phyloP scores from a whole-genome alignment of 768 basidiomycete genomes.

The Tylopilus rubrobrunneus region DNA sequence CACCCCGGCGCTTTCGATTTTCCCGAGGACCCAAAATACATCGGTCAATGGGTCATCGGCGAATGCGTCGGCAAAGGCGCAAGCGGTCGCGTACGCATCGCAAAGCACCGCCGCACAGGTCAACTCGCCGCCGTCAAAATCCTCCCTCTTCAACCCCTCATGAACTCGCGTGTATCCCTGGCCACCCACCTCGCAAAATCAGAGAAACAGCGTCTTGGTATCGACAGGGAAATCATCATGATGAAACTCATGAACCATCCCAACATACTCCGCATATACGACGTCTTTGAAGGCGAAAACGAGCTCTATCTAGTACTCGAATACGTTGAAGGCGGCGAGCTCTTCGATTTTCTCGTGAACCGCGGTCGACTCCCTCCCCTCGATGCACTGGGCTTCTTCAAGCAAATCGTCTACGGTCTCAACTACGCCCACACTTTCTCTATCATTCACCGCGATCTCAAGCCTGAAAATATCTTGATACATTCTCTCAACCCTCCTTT shows the following conservation, averaged over 20 bases:
- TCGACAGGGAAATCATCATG: constrained; percentile 95
- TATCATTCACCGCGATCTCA: constrained; percentile 96
- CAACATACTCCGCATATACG: constrained; percentile 92
- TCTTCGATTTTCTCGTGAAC: constrained; percentile 95
- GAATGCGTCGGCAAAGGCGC: constrained; percentile 94
- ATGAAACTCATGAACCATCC: constrained; percentile 99
- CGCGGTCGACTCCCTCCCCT: constrained; percentile 72
- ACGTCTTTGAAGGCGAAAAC: constrained; percentile 90
- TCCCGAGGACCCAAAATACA: constrained; percentile 77
- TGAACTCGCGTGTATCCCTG: constrained; percentile 67
- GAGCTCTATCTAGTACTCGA: constrained; percentile 93
- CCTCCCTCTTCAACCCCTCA: constrained; percentile 75
- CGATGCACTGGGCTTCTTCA: constrained; percentile 90
- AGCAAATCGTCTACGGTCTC: constrained; percentile 91
- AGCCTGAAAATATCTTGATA: constrained; percentile 95
- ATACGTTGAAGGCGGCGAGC: constrained; percentile 93
- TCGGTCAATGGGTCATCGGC: constrained; percentile 92
- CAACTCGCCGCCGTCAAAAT: constrained; percentile 97
- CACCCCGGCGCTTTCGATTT: constrained; percentile 72
- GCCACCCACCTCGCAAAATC: constrained; percentile 65
- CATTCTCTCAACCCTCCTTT: constrained; percentile 75
- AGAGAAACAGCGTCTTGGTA: constrained; percentile 79
- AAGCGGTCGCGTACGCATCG: constrained; percentile 92
- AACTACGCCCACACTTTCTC: constrained; percentile 98
- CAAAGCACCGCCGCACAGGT: constrained; percentile 77